phyloP scores from a whole-genome alignment of 345 rosid genomes.

The Brassica incana region DNA sequence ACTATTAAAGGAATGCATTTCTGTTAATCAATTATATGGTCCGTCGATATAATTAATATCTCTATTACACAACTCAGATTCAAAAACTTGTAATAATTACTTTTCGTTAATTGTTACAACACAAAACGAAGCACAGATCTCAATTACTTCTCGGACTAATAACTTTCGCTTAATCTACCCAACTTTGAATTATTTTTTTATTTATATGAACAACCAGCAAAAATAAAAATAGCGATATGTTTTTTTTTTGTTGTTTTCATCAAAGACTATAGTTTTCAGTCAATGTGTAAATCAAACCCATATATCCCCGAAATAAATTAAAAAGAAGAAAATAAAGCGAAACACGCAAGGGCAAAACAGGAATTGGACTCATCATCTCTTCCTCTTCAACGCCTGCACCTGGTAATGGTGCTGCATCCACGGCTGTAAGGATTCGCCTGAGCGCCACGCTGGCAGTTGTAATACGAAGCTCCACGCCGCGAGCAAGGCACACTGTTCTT shows the following conservation, averaged over 20 bases:
- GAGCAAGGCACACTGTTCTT: slow-evolving; percentile 94
- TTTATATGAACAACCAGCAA: slow-evolving; percentile 14
- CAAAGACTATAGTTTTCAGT: slow-evolving; percentile 31
- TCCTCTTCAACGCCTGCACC: slow-evolving; percentile 69
- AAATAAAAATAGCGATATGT: neutral
- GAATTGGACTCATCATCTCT: slow-evolving; percentile 1
- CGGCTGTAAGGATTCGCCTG: slow-evolving; percentile 90
- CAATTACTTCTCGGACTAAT: slow-evolving; percentile 31
- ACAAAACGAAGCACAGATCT: slow-evolving; percentile 35
- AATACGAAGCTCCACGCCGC: slow-evolving; percentile 88
- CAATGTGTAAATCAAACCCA: slow-evolving; percentile 37
- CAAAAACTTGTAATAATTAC: slow-evolving; percentile 2
- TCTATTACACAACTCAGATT: slow-evolving; percentile 9
- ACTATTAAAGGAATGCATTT: slow-evolving; percentile 18
- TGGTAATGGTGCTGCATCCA: slow-evolving; percentile 81
- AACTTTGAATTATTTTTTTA: slow-evolving; percentile 21
- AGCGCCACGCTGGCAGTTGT: slow-evolving; percentile 76
- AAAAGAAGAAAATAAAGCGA: neutral
- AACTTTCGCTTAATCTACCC: slow-evolving; percentile 23
- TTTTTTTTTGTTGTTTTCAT: slow-evolving; percentile 16
- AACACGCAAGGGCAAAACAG: slow-evolving; percentile 37
- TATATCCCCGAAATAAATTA: slow-evolving; percentile 14
- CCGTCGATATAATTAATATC: neutral
- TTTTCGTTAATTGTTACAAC: neutral
- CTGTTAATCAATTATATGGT: neutral